phyloP scores from a whole-genome alignment of 352 stramenopile species.

The Pythium brachiatum region DNA sequence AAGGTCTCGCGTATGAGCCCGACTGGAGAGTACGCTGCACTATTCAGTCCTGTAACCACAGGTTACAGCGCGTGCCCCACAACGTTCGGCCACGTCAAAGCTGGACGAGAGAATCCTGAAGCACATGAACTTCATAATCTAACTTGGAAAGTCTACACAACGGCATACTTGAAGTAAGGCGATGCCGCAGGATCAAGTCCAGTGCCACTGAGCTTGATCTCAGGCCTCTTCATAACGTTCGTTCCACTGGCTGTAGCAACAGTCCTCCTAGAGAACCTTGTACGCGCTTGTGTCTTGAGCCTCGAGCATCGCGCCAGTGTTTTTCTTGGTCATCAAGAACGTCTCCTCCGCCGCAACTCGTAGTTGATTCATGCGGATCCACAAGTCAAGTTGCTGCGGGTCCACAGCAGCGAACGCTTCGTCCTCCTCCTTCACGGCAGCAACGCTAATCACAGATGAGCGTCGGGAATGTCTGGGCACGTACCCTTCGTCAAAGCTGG shows the following conservation, averaged over 20 bases:
- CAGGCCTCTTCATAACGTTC: background rate
- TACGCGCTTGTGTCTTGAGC: background rate
- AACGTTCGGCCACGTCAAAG: no score
- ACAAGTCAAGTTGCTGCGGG: constrained; percentile 3
- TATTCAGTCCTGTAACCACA: no score
- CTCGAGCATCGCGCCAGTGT: background rate
- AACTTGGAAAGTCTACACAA: no score
- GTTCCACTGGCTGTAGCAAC: background rate
- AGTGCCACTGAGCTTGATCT: no score
- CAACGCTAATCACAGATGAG: background rate
- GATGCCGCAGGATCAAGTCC: no score
- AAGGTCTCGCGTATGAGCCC: no score
- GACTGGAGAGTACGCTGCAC: no score
- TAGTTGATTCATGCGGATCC: constrained; percentile 13
- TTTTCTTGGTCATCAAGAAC: constrained; percentile 4
- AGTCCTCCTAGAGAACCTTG: background rate
- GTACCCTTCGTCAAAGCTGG: background rate
- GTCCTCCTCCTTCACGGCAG: background rate
- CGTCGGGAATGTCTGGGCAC: background rate
- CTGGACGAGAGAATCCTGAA: no score
- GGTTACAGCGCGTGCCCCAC: no score
- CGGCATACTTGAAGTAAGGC: no score
- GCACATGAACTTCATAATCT: no score
- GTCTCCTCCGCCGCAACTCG: constrained; percentile 11
- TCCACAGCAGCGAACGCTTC: background rate